These are phyloP conservation scores for Cercophora newfieldiana DNA, from an alignment of 495 filamentous ascomycete genomes.

Conservation along the genomic window DNA sequence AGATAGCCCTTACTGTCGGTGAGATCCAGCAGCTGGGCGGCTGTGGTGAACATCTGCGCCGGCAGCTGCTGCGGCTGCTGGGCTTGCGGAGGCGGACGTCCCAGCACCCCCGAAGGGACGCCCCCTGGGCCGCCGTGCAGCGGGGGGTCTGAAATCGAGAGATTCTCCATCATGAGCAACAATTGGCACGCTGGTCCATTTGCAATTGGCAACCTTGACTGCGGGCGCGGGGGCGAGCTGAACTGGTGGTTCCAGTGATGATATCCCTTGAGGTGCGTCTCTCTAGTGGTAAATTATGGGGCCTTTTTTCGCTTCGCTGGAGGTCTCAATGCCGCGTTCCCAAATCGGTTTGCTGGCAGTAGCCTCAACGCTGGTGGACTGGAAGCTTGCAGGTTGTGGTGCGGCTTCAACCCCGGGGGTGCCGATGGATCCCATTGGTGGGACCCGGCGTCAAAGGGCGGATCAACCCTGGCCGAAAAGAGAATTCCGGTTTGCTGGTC, in stretches of 20 bases:
- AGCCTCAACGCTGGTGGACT: not conserved
- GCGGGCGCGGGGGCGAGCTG: not conserved
- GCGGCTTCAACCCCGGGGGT: not conserved
- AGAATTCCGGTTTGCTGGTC: not conserved
- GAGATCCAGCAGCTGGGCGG: constrained; percentile 88
- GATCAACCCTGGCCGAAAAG: not conserved
- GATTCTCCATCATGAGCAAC: constrained; percentile 49
- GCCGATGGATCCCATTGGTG: not conserved
- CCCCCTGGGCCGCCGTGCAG: constrained; percentile 29
- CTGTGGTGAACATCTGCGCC: constrained; percentile 97
- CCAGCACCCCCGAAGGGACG: constrained; percentile 21
- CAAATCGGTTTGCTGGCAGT: not conserved
- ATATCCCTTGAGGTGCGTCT: not conserved
- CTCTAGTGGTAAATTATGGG: not conserved
- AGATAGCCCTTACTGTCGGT: constrained; percentile 79
- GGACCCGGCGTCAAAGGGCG: not conserved
- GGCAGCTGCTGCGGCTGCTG: constrained; percentile 57
- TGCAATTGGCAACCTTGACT: not conserved
- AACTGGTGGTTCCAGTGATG: not conserved
- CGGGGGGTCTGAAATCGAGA: constrained; percentile 45
- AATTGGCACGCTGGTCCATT: constrained; percentile 12
- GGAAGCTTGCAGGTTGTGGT: not conserved
- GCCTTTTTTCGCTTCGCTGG: not conserved
- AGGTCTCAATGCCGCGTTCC: not conserved
- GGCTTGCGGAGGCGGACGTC: constrained; percentile 38